phyloP scores from a whole-genome alignment of 2,329 filamentous ascomycete genomes.

The Camillea tinctor region DNA sequence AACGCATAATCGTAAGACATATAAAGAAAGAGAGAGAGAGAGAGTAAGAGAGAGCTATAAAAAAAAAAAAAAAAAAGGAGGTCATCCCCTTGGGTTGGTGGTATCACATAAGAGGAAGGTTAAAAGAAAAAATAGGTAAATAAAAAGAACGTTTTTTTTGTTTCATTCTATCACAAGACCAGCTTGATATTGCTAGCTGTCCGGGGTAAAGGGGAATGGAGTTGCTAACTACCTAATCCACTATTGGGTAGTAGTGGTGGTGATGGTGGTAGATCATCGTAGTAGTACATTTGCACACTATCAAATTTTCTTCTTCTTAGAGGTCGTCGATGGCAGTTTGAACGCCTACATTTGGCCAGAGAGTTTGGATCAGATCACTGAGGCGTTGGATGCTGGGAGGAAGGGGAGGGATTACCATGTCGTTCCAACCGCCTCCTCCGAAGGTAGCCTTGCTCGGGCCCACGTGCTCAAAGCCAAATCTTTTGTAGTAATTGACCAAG shows the following conservation, averaged over 20 bases:
- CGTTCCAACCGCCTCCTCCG: constrained; percentile 77
- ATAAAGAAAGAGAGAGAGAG: neutral
- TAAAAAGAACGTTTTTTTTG: constrained; percentile 1
- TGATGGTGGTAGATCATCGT: too few relatives aligned
- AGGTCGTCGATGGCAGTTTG: neutral
- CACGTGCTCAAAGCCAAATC: constrained; percentile 68
- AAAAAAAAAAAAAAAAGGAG: neutral
- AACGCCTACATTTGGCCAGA: neutral
- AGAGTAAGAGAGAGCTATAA: neutral
- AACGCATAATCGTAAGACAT: neutral
- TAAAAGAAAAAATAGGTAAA: neutral
- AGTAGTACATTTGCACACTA: too few relatives aligned
- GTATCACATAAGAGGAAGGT: neutral
- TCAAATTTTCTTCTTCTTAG: neutral
- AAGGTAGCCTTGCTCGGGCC: constrained; percentile 70
- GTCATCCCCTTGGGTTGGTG: neutral
- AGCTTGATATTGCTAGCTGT: neutral
- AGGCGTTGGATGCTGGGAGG: neutral
- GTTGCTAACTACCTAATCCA: too few relatives aligned
- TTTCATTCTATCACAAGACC: constrained; percentile 3
- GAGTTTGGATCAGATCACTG: constrained; percentile 2
- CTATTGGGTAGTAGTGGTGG: too few relatives aligned
- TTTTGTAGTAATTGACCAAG: constrained; percentile 72
- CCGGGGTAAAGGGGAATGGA: neutral
- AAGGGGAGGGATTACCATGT: constrained; percentile 61